A percentile compares a stretch with the other conserved stretches of the same genome.
These are phyloP conservation scores for Rhododendron molle DNA, from an alignment of 148 eudicot species.

Conservation along the genomic window DNA sequence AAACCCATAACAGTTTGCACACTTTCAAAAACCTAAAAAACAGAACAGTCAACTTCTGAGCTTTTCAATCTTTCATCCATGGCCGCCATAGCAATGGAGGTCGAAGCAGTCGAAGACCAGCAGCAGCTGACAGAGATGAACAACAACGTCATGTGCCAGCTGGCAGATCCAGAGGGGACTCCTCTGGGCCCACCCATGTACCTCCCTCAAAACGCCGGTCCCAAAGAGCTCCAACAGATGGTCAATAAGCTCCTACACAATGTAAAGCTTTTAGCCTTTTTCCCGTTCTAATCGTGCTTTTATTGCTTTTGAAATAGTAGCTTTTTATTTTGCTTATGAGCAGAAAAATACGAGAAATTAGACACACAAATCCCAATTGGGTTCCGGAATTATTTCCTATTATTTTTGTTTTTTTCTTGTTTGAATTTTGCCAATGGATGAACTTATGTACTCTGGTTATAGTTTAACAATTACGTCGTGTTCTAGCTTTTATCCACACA, in stretches of 20 bases:
- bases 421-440: background rate
- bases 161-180: constrained; percentile 77
- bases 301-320: background rate
- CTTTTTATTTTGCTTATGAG: background rate
- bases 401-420: background rate
- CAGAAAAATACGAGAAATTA: background rate
- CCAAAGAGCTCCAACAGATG: constrained; percentile 78
- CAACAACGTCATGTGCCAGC: constrained; percentile 72
- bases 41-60: background rate
- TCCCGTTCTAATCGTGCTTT: background rate
- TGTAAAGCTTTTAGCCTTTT: constrained; percentile 20
- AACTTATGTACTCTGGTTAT: background rate
- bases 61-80: background rate
- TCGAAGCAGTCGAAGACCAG: constrained; percentile 17
- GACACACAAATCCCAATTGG: background rate
- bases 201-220: constrained; percentile 75
- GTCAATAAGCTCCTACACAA: constrained; percentile 70
- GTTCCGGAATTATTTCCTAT: background rate
- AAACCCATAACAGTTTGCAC: background rate
- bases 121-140: constrained; percentile 20
- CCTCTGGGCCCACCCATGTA: constrained; percentile 58
- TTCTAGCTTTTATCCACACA: background rate
- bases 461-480: no score
- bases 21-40: background rate
- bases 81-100: constrained; percentile 29